Conservation (phyloP, 208 protist genomes). For the Crithidia fasciculata region DNA sequence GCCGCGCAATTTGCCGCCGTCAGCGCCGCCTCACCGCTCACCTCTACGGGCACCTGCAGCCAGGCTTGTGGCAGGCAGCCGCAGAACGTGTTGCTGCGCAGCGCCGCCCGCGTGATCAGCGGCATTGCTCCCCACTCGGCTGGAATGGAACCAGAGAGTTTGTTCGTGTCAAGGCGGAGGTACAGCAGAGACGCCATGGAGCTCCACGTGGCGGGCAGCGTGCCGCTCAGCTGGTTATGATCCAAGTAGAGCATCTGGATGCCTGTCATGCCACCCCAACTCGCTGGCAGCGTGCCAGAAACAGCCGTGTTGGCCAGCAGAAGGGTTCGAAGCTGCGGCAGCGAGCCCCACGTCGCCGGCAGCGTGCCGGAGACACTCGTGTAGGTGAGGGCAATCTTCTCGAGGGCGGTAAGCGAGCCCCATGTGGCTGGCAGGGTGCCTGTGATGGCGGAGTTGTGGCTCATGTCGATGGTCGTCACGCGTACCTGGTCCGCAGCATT, state of each 20-base stretch:
- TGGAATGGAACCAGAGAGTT: not conserved
- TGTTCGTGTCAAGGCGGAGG: constrained; percentile 2
- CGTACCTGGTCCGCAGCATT: not conserved
- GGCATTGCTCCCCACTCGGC: not conserved
- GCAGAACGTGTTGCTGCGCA: constrained; percentile 6
- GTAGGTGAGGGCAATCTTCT: not conserved
- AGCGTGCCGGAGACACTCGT: constrained; percentile 8
- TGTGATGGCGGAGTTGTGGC: not conserved
- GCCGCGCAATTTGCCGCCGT: not conserved
- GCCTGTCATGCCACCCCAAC: not conserved
- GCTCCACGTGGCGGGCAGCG: not conserved
- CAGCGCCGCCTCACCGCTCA: not conserved
- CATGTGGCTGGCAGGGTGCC: constrained; percentile 13
- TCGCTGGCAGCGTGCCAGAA: not conserved
- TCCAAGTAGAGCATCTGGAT: constrained; percentile 1
- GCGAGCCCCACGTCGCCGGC: constrained; percentile 6
- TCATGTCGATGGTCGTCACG: not conserved
- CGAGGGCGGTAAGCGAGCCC: not conserved
- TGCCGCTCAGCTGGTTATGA: constrained; percentile 10
- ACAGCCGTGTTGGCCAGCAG: not conserved
- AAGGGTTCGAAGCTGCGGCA: not conserved
- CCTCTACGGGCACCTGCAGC: not conserved
- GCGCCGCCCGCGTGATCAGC: not conserved
- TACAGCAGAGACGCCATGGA: not conserved
- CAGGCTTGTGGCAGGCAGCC: not conserved